Base-by-base conservation (phyloP, 108 stramenopile species). In the Pseudonitzschia pungens region DNA sequence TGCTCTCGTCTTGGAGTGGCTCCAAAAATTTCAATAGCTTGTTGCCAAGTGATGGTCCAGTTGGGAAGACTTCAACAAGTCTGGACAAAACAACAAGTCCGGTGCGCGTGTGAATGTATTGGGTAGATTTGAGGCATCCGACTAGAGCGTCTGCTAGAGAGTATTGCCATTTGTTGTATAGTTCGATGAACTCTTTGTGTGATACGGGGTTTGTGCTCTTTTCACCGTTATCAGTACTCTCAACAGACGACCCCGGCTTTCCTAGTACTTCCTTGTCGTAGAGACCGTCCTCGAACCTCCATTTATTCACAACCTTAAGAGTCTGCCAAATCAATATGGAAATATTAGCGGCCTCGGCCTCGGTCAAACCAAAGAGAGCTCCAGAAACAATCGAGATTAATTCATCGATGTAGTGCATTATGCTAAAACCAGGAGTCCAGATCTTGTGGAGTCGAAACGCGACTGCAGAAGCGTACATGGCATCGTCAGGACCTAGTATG, bases 61-160 rank as follows among this genome's bases (percentile, higher is more conserved):
- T 91, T 14, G 96, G 96, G 55, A 86, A 96, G 2, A 84, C 83
- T 32, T 83, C 75, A 9, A 92, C 91, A 9, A 93, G 79, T 22
- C 89, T 82, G 26, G 84, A 86, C 66, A 96, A 77, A 12, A 96
- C 81, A 10, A 94, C 79, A 8, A 96, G 84, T 6, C 83, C 84
- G 26, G 89, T 76, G 28, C 96, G 82, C 28, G 76, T 89, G 70
- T 93, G 90, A 75, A 96, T 96, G 73, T 96, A 96, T 66, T 94
- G 92, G 0, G 84, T 59, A 40, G 90, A 92, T 69, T 85, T 53
- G 0, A 96, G 76, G 64, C 90, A 91, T 1, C 90, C 90, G 65
- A 92, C 69, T 41, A 81, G 63, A 14, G 89, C 84, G 36, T 57
- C 74, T 10, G 87, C 91, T 12, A 96, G 80, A 42, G 85, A 77